Evolutionary conservation across 495 filamentous ascomycete species (phyloP).

Genomic region (Oleoguttula mirabilis): DNA sequence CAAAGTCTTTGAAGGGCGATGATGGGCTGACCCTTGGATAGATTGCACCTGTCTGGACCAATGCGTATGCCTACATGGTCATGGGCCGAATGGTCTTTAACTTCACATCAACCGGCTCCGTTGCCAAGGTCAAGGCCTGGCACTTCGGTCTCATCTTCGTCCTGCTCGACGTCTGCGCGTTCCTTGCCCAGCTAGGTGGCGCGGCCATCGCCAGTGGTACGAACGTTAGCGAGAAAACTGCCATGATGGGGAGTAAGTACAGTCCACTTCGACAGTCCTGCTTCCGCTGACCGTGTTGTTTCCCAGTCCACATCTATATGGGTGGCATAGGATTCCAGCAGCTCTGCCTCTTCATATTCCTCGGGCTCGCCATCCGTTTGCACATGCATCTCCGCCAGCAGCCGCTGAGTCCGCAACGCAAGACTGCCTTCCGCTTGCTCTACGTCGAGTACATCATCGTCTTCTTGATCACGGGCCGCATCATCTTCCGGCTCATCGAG

Average conservation of each 20-base stretch:
- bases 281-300: no score
- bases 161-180: slow-evolving; percentile 11
- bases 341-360: slow-evolving; percentile 15
- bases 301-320: slow-evolving; percentile 19
- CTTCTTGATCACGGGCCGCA: slow-evolving; percentile 16
- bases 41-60: slow-evolving; percentile 14
- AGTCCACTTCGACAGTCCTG: no score
- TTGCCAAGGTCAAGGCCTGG: slow-evolving; percentile 13
- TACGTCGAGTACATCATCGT: slow-evolving; percentile 14
- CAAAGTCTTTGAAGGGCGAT: not conserved
- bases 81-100: slow-evolving; percentile 14
- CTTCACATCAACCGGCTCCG: slow-evolving; percentile 7
- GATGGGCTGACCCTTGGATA: not conserved
- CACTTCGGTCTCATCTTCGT: slow-evolving; percentile 17
- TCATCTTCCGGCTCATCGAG: slow-evolving; percentile 19
- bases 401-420: not conserved
- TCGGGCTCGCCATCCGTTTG: slow-evolving; percentile 9
- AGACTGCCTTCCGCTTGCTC: slow-evolving; percentile 3
- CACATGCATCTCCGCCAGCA: slow-evolving; percentile 10
- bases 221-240: not conserved
- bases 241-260: no score
- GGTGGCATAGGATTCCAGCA: slow-evolving; percentile 18
- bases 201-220: slow-evolving; percentile 11
- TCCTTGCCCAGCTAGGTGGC: slow-evolving; percentile 14
- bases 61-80: slow-evolving; percentile 15